Conservation (phyloP, 1,284 basidiomycete genomes). For the Puccinia coronata region DNA sequence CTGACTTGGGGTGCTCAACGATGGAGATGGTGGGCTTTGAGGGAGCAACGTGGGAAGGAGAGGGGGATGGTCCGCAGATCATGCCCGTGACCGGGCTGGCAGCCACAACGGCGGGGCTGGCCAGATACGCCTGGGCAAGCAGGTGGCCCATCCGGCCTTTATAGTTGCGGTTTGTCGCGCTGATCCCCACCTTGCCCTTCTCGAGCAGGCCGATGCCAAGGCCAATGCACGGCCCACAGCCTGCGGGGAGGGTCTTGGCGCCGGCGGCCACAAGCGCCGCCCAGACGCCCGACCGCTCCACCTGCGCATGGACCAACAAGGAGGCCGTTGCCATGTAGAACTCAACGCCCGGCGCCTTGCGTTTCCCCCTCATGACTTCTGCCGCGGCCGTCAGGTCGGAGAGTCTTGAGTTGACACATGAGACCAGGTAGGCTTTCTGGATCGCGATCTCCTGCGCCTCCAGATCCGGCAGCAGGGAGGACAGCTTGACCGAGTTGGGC, state of each 20-base stretch:
- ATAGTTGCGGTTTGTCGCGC: slow-evolving; percentile 97
- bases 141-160: slow-evolving; percentile 98
- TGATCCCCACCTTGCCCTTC: slow-evolving; percentile 93
- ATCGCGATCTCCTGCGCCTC: slow-evolving; percentile 76
- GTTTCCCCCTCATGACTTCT: slow-evolving; percentile 78
- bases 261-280: slow-evolving; percentile 79
- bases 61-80: slow-evolving; percentile 72
- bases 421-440: slow-evolving; percentile 97
- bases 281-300: slow-evolving; percentile 86
- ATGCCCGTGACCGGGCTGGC: slow-evolving; percentile 89
- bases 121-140: slow-evolving; percentile 90
- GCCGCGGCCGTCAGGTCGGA: slow-evolving; percentile 94
- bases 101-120: slow-evolving; percentile 93
- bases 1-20: slow-evolving; percentile 13
- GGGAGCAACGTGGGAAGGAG: not conserved
- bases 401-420: slow-evolving; percentile 94
- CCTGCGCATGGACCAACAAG: slow-evolving; percentile 84
- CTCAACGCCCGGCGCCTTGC: slow-evolving; percentile 84
- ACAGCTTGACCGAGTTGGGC: slow-evolving; percentile 95
- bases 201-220: slow-evolving; percentile 87
- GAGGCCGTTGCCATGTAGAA: slow-evolving; percentile 97
- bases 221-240: slow-evolving; percentile 97
- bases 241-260: slow-evolving; percentile 87
- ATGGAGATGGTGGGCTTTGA: slow-evolving; percentile 3
- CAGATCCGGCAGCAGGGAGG: slow-evolving; percentile 82